Percentiles rank a stretch among this genome's conserved stretches.
These are phyloP conservation scores for Blastobotrys petasosporus DNA, from an alignment of 1,139 yeast species.

Conservation along the genomic window DNA sequence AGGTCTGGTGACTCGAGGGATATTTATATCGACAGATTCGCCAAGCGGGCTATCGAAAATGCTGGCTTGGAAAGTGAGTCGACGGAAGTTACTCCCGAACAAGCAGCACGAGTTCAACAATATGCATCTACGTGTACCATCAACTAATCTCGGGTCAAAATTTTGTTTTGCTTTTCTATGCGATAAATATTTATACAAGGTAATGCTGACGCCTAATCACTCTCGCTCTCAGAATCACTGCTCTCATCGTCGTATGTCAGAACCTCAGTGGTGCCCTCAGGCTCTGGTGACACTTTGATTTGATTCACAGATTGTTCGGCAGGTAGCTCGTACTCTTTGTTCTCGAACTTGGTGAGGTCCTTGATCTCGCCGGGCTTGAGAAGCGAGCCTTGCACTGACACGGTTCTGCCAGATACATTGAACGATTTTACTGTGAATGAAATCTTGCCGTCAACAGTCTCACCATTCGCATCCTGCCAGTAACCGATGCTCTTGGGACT, in stretches of 20 bases:
- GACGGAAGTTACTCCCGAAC: no score
- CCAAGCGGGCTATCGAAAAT: constrained; percentile 1
- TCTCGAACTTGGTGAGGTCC: constrained; percentile 24
- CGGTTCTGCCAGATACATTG: constrained; percentile 72
- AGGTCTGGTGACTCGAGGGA: not conserved
- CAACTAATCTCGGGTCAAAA: no score
- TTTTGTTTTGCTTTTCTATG: no score
- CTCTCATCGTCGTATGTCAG: constrained; percentile 9
- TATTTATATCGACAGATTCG: not conserved
- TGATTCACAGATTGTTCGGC: not conserved
- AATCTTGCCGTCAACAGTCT: constrained; percentile 73
- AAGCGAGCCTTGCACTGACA: constrained; percentile 81
- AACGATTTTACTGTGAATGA: constrained; percentile 66
- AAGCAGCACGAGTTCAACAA: no score
- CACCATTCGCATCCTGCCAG: constrained; percentile 75
- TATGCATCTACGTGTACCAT: no score
- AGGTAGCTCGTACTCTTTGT: constrained; percentile 2
- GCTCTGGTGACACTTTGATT: constrained; percentile 1
- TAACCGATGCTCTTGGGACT: constrained; percentile 61
- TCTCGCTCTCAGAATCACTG: constrained; percentile 11
- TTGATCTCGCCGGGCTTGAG: constrained; percentile 54
- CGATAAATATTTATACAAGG: no score
- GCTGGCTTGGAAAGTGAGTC: constrained; percentile 1
- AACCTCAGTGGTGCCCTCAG: not conserved
- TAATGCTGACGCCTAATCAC: constrained; percentile 5